Evolutionary conservation across 441 rosid genomes (phyloP).

Genomic region (Adansonia rubrostipa): DNA sequence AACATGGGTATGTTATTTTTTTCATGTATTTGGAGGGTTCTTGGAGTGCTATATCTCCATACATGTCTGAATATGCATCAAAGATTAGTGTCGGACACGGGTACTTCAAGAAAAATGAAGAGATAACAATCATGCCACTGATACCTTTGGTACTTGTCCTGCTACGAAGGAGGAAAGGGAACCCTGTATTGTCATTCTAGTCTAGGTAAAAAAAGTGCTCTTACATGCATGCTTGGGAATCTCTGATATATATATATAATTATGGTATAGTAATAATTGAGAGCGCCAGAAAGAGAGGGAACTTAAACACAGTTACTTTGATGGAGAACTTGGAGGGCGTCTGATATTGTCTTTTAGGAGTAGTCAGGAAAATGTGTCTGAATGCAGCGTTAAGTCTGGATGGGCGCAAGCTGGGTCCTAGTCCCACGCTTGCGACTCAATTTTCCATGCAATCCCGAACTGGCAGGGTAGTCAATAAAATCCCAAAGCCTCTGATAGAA

Average conservation of each 20-base stretch:
- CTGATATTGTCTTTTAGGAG: conserved; percentile 52
- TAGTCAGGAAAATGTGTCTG: conserved; percentile 53
- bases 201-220: background rate
- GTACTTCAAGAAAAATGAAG: no score
- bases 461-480: conserved; percentile 41
- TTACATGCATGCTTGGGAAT: background rate
- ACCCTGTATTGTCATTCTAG: conserved; percentile 8
- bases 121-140: conserved; percentile 24
- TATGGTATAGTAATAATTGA: conserved; percentile 22
- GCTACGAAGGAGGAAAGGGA: conserved; percentile 27
- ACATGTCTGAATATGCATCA: no score
- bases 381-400: conserved; percentile 53
- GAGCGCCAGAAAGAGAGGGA: conserved; percentile 39
- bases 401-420: conserved; percentile 60
- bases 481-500: conserved; percentile 56
- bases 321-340: conserved; percentile 53
- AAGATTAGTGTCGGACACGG: no score
- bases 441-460: conserved; percentile 52
- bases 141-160: conserved; percentile 45
- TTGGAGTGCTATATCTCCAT: no score
- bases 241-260: background rate
- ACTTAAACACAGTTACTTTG: conserved; percentile 49
- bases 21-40: no score
- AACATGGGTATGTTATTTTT: no score
- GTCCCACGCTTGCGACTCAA: conserved; percentile 46